These are phyloP conservation scores for Wallacemonas sp. DNA, from an alignment of 208 protist genomes.

Conservation along the genomic window DNA sequence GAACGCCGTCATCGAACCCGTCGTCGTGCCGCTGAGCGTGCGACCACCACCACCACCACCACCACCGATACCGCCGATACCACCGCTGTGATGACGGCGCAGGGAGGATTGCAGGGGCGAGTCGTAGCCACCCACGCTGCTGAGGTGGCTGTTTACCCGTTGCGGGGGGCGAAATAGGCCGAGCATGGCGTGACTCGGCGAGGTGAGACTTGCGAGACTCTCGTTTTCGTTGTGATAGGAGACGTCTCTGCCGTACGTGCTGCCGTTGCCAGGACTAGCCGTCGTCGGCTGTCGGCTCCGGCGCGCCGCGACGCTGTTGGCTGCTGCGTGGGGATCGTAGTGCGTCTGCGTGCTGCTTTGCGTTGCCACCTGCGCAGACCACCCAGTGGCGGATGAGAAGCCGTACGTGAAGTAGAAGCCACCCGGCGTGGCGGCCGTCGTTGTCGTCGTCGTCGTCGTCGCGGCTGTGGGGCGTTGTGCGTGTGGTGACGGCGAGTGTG, in stretches of 20 bases:
- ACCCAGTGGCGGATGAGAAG: background rate
- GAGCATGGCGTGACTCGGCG: background rate
- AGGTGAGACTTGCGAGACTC: background rate
- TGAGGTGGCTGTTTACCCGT: no score
- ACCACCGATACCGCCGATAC: background rate
- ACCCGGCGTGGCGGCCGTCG: background rate
- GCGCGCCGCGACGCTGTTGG: no score
- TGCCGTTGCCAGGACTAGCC: no score
- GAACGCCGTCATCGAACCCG: background rate
- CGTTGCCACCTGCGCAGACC: background rate
- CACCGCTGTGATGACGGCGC: background rate
- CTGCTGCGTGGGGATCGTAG: slow-evolving; percentile 1
- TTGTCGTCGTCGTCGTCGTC: background rate
- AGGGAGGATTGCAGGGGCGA: background rate
- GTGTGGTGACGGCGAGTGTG: no score
- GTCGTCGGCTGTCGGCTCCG: no score
- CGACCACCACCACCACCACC: background rate
- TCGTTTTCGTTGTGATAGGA: no score
- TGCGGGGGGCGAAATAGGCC: background rate
- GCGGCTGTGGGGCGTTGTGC: no score
- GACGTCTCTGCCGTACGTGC: no score
- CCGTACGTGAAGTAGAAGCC: background rate
- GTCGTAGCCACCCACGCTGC: no score
- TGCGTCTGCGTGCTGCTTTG: no score
- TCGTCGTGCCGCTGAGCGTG: slow-evolving; percentile 3